phyloP scores from a whole-genome alignment of 2,329 filamentous ascomycete species.

The Ascochyta fabae region DNA sequence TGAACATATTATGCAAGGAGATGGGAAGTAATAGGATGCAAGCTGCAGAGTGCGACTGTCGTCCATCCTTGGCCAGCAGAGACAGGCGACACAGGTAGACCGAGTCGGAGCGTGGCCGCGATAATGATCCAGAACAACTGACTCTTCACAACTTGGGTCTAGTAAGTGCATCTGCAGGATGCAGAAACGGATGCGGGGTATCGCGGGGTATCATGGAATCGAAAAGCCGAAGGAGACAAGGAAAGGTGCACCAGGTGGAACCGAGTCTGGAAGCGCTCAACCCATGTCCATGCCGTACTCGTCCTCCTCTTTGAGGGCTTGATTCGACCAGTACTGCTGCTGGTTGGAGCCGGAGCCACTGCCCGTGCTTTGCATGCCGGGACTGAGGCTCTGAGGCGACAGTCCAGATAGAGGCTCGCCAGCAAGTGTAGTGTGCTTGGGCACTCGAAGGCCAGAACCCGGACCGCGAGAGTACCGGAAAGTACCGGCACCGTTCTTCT shows the following conservation, averaged over 20 bases:
- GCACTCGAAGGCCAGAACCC: conserved; percentile 86
- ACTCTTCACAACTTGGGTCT: conserved; percentile 18
- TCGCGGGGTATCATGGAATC: conserved; percentile 46
- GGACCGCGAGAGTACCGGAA: conserved; percentile 85
- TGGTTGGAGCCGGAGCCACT: conserved; percentile 62
- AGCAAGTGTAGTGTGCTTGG: conserved; percentile 89
- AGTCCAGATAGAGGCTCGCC: conserved; percentile 72
- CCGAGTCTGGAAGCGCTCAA: conserved; percentile 25
- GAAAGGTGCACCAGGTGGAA: conserved; percentile 17
- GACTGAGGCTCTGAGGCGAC: conserved; percentile 64
- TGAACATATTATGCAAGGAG: conserved; percentile 42
- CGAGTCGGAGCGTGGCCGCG: background rate
- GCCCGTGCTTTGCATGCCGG: conserved; percentile 67
- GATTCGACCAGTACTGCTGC: conserved; percentile 60
- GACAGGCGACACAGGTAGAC: conserved; percentile 28
- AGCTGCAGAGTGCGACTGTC: conserved; percentile 25
- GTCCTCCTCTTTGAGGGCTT: conserved; percentile 90
- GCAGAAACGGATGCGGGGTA: conserved; percentile 41
- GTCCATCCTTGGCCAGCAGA: conserved; percentile 45
- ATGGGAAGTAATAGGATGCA: conserved; percentile 34
- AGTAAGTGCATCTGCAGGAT: conserved; percentile 38
- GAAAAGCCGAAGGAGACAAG: conserved; percentile 31
- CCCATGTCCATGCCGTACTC: conserved; percentile 80
- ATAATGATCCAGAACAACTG: background rate
- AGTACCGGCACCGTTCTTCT: conserved; percentile 76